Percentiles rank a stretch among this genome's conserved stretches.
Conservation (phyloP, 768 basidiomycete genomes). For the Lactarius deliciosus region DNA sequence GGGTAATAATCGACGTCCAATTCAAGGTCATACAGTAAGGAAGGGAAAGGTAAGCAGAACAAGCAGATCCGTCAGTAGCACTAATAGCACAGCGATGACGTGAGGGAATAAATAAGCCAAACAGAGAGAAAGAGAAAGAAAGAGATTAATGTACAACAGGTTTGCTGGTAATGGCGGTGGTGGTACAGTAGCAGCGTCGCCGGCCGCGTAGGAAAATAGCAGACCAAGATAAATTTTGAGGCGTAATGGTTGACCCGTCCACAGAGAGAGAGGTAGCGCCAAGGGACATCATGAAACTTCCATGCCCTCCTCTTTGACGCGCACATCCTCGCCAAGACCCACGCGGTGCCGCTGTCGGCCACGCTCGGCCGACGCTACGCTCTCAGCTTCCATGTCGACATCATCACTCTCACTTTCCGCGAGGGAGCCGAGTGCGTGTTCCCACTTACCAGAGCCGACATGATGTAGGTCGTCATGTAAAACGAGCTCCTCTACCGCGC, state of each 20-base stretch:
- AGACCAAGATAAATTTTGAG: conserved; percentile 5
- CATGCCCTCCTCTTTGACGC: conserved; percentile 28
- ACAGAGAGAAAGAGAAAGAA: not conserved
- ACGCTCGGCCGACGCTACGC: conserved; percentile 13
- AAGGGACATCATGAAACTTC: conserved; percentile 26
- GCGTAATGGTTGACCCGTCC: not conserved
- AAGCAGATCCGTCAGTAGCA: conserved; percentile 20
- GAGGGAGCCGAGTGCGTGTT: conserved; percentile 15
- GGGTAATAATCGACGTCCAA: conserved; percentile 21
- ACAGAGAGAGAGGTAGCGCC: conserved; percentile 1
- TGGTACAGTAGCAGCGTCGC: conserved; percentile 14
- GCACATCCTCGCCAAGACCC: conserved; percentile 21
- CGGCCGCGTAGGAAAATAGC: conserved; percentile 2
- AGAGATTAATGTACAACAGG: conserved; percentile 14
- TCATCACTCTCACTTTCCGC: conserved; percentile 29
- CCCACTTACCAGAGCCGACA: conserved; percentile 25
- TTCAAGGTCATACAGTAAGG: conserved; percentile 7
- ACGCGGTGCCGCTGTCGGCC: conserved; percentile 26
- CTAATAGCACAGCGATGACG: conserved; percentile 24
- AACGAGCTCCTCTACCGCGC: conserved; percentile 16
- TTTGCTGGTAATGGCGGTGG: not conserved
- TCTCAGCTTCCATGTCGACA: conserved; percentile 23
- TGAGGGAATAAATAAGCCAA: conserved; percentile 17
- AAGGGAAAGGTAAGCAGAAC: not conserved
- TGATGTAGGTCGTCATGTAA: conserved; percentile 24